phyloP scores from a whole-genome alignment of 208 protist genomes.

The Crithidia mellificae region DNA sequence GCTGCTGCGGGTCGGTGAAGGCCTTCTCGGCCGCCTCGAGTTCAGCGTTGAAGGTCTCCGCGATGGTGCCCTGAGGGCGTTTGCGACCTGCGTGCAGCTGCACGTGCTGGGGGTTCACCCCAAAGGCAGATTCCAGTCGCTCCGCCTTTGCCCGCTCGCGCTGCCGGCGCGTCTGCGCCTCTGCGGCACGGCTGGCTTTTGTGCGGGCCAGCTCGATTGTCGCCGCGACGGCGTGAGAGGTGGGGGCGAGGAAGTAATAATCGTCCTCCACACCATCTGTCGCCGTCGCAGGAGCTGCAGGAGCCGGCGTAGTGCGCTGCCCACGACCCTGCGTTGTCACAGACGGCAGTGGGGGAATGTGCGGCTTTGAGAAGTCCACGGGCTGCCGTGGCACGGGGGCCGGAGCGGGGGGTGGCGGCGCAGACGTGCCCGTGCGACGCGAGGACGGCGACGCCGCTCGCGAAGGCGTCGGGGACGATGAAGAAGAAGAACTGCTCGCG shows the following conservation, averaged over 20 bases:
- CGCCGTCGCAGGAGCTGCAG: not conserved
- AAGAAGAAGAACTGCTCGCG: slow-evolving; percentile 1
- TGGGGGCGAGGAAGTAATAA: slow-evolving; percentile 61
- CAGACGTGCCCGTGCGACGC: not conserved
- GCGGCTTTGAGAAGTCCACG: slow-evolving; percentile 40
- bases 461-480: not conserved
- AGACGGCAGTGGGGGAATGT: slow-evolving; percentile 4
- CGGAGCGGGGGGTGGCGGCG: not conserved
- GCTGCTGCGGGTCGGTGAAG: slow-evolving; percentile 28
- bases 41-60: slow-evolving; percentile 16
- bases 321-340: not conserved
- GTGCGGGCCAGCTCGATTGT: slow-evolving; percentile 18
- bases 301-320: not conserved
- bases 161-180: slow-evolving; percentile 24
- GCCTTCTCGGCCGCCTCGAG: slow-evolving; percentile 22
- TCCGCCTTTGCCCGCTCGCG: slow-evolving; percentile 12
- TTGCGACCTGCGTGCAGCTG: slow-evolving; percentile 1
- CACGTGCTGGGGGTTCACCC: not conserved
- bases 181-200: slow-evolving; percentile 14
- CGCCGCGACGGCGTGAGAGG: slow-evolving; percentile 39
- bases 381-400: slow-evolving; percentile 6
- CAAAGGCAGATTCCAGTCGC: slow-evolving; percentile 19
- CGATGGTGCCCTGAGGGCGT: slow-evolving; percentile 1
- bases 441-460: not conserved
- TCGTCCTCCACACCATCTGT: slow-evolving; percentile 27